These are phyloP conservation scores for Moricandia moricandioides DNA, from an alignment of 345 rosid species.

Conservation along the genomic window DNA sequence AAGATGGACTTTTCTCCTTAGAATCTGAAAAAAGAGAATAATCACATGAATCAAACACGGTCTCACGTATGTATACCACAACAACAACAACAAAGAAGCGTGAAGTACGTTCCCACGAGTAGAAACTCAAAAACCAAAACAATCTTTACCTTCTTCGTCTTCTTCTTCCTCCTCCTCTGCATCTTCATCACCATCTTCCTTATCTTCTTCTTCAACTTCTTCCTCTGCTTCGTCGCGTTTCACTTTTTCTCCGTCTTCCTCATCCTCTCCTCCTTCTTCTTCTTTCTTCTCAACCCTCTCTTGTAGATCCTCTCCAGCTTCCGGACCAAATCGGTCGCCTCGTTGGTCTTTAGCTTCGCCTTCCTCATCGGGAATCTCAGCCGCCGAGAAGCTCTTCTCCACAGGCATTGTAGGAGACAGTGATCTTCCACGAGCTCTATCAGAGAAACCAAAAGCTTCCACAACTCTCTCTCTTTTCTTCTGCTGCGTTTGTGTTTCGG, in stretches of 20 bases:
- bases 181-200: background rate
- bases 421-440: slow-evolving; percentile 10
- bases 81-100: background rate
- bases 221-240: slow-evolving; percentile 19
- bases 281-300: background rate
- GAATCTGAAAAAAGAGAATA: slow-evolving; percentile 45
- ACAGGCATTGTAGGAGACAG: slow-evolving; percentile 58
- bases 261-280: background rate
- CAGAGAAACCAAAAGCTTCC: background rate
- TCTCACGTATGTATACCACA: slow-evolving; percentile 23
- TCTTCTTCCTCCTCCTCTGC: slow-evolving; percentile 25
- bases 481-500: slow-evolving; percentile 26
- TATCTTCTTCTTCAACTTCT: slow-evolving; percentile 9
- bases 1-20: slow-evolving; percentile 52
- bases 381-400: slow-evolving; percentile 46
- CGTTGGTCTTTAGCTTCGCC: slow-evolving; percentile 33
- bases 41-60: slow-evolving; percentile 23
- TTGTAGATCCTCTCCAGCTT: slow-evolving; percentile 24
- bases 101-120: slow-evolving; percentile 13
- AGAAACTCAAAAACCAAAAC: background rate
- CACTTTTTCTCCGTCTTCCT: slow-evolving; percentile 18
- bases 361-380: slow-evolving; percentile 47
- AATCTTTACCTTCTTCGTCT: slow-evolving; percentile 35
- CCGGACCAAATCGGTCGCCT: slow-evolving; percentile 23
- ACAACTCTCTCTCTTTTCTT: slow-evolving; percentile 12